phyloP scores from a whole-genome alignment of 306 rosid species.

The Quercus engelmannii region DNA sequence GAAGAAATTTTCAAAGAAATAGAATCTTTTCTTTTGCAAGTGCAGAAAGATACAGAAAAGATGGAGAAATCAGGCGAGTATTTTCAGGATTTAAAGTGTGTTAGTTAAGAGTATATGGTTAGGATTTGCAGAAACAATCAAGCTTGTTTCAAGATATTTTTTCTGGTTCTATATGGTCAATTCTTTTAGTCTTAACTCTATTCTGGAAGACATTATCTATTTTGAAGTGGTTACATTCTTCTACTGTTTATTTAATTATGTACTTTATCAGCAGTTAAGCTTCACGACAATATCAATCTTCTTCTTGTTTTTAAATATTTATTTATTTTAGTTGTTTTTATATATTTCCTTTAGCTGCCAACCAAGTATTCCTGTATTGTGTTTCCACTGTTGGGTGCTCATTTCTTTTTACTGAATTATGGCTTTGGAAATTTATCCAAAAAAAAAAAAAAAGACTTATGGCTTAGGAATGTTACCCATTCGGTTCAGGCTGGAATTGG shows the following conservation, averaged over 20 bases:
- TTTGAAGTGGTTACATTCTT: background rate
- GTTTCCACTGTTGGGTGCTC: too few species aligned
- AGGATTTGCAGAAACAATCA: too few species aligned
- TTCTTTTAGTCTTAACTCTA: background rate
- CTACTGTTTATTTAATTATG: background rate
- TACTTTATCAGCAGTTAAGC: background rate
- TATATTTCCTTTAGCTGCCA: background rate
- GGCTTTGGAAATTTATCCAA: background rate
- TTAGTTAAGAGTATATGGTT: background rate
- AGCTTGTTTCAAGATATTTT: background rate
- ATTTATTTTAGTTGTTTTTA: background rate
- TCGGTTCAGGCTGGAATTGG: background rate
- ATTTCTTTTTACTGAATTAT: background rate
- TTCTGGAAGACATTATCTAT: background rate
- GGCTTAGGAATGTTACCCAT: background rate
- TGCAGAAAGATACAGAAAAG: slow-evolving; percentile 46
- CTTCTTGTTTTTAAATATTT: background rate
- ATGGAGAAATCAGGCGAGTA: slow-evolving; percentile 40
- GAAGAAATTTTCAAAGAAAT: slow-evolving; percentile 68
- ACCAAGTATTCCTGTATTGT: too few species aligned
- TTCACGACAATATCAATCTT: background rate
- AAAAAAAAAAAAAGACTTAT: background rate
- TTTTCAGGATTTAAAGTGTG: slow-evolving; percentile 9
- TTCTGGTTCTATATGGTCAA: background rate
- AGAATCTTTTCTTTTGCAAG: slow-evolving; percentile 54